Evolutionary conservation across 2,329 filamentous ascomycete genomes (phyloP).

Genomic region (Botrytis porri): DNA sequence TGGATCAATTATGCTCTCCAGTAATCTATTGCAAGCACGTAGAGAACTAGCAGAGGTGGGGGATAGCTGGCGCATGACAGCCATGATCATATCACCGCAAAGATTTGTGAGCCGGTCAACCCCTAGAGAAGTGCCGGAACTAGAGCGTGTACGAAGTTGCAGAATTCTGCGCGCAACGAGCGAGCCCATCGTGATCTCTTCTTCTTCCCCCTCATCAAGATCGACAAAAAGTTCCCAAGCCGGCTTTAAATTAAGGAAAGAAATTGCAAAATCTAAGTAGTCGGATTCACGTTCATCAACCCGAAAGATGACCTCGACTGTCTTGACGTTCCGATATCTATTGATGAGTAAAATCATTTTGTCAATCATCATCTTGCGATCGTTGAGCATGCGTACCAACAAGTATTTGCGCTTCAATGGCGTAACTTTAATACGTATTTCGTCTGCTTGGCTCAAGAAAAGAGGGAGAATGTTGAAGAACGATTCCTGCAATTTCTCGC

Average conservation of each 20-base stretch:
- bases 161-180: background rate
- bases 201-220: background rate
- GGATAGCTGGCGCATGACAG: background rate
- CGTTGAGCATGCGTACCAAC: background rate
- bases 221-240: background rate
- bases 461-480: background rate
- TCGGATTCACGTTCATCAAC: background rate
- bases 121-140: background rate
- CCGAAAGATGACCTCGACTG: background rate
- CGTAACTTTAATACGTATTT: background rate
- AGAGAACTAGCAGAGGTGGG: background rate
- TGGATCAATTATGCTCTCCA: too few relatives aligned
- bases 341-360: background rate
- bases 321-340: background rate
- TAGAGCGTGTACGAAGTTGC: background rate
- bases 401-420: background rate
- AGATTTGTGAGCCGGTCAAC: background rate
- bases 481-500: background rate
- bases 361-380: background rate
- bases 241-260: background rate
- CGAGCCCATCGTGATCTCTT: background rate
- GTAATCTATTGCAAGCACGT: background rate
- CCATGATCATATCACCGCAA: background rate
- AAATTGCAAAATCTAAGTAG: background rate
- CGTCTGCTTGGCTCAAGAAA: background rate